phyloP scores from a whole-genome alignment of 2,329 filamentous ascomycete genomes.

The Juglanconis oblonga region DNA sequence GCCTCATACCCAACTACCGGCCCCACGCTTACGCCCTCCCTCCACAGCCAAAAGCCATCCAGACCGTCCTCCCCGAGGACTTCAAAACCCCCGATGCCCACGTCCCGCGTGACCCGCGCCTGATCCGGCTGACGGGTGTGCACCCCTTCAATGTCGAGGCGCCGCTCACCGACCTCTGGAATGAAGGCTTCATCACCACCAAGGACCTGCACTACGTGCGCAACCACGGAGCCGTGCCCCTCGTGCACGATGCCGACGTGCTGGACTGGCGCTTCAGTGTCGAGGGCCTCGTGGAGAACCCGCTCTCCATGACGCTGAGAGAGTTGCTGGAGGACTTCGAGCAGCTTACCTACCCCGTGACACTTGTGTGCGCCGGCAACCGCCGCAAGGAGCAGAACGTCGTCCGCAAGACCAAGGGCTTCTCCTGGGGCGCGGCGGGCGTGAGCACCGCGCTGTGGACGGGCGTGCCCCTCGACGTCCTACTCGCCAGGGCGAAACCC shows the following conservation, averaged over 20 bases:
- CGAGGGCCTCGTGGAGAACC: constrained; percentile 79
- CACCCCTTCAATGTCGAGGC: constrained; percentile 92
- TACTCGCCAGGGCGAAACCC: constrained; percentile 59
- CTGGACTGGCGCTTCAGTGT: constrained; percentile 79
- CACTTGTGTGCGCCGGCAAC: constrained; percentile 89
- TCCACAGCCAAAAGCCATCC: constrained; percentile 51
- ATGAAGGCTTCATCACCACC: constrained; percentile 80
- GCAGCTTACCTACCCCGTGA: constrained; percentile 81
- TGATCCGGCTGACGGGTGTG: constrained; percentile 82
- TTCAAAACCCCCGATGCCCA: constrained; percentile 79
- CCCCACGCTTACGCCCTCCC: constrained; percentile 68
- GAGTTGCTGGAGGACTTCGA: constrained; percentile 73
- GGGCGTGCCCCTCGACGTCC: constrained; percentile 70
- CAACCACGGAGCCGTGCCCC: constrained; percentile 82
- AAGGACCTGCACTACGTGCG: constrained; percentile 88
- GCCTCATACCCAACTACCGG: constrained; percentile 19
- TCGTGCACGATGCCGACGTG: constrained; percentile 68
- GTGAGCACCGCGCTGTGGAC: constrained; percentile 87
- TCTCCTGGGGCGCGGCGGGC: constrained; percentile 89
- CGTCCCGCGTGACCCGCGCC: constrained; percentile 73
- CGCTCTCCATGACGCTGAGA: constrained; percentile 67
- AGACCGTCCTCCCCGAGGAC: constrained; percentile 68
- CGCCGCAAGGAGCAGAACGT: constrained; percentile 90
- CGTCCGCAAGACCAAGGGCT: constrained; percentile 86
- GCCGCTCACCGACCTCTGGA: constrained; percentile 73